Base-by-base conservation (phyloP, 441 rosid genomes). In the Gossypium aridum region DNA sequence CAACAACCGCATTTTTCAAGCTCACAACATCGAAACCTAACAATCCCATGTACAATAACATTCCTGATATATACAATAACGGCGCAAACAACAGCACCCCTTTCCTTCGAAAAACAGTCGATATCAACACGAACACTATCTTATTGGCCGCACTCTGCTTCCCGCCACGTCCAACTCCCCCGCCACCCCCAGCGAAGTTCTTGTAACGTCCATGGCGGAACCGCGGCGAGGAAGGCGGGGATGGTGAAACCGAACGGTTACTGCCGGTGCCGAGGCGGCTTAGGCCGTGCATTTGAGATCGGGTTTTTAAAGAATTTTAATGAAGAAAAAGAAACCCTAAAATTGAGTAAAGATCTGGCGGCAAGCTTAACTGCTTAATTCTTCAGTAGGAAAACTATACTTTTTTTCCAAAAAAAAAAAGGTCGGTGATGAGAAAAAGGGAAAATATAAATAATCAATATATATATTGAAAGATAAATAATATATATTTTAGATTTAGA, bases 151-250 rank as follows among this genome's bases (percentile, higher is more conserved):
- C 8, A 64, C 78, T 83, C 85, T 85, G 90, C 87, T 87, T 85
- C 25, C 76, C 73, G 19, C 75, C 76, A 47, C 84, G 69, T 25
- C 78, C 83, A 69, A 61, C 55, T 54, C 73, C 26, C 1, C 54
- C 70, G 2, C 72, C 79, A 0, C 69, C 69, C 2, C 79, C 86
- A 5, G 74, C 78, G 19, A 64, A 20, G 47, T 72, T 73, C 85
- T 82, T 87, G 47, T 76, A 72, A 39, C 93, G 87, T 75, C 79
- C 77, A 78, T 80, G 91, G 47, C 96, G 97, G 14, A 84, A 71
- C 47, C 94, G 88, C 16, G 98, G 98, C 0, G 97, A 95, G 13
- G 96, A 86, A 3, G 97, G 96, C 39, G 98, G 97, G 10, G 98
- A 92, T 1, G 86, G 82, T 8, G 87, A 71, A 60, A 78, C 72